Percentiles rank a stretch among this genome's conserved stretches.
Evolutionary conservation across 805 yeast genomes (phyloP).

Genomic region (Yamadazyma scolyti): DNA sequence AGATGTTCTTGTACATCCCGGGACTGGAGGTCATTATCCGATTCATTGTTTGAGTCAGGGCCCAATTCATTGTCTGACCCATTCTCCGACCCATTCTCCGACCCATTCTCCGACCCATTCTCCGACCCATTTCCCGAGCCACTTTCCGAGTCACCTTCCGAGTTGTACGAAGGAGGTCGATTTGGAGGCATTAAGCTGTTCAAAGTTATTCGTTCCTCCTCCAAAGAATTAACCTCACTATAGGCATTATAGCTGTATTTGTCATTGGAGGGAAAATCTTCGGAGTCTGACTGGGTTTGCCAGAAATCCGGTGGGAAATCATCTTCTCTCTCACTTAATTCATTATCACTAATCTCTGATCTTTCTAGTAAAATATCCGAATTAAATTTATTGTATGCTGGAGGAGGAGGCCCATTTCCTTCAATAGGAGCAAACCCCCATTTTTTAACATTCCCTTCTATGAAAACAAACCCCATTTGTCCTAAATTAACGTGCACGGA

Average conservation of each 20-base stretch:
- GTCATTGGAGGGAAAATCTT: constrained; percentile 14
- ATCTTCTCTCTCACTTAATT: constrained; percentile 36
- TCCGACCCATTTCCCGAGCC: too few species aligned
- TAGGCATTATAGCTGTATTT: constrained; percentile 37
- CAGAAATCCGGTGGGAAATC: constrained; percentile 60
- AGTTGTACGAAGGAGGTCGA: constrained; percentile 35
- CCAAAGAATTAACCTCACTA: constrained; percentile 34
- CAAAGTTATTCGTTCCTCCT: constrained; percentile 38
- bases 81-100: not conserved
- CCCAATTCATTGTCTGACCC: not conserved
- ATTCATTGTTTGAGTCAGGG: not conserved
- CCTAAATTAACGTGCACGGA: constrained; percentile 88
- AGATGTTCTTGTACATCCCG: too few species aligned
- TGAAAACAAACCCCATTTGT: constrained; percentile 81
- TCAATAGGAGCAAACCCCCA: constrained; percentile 94
- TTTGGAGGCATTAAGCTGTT: constrained; percentile 31
- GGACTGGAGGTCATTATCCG: too few species aligned
- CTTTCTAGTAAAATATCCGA: constrained; percentile 75
- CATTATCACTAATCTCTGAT: constrained; percentile 50
- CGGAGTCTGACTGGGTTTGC: constrained; percentile 26
- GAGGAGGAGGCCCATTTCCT: constrained; percentile 90
- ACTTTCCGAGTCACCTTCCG: too few species aligned
- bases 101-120: not conserved
- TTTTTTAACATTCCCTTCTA: constrained; percentile 89
- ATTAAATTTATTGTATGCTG: constrained; percentile 78